Evolutionary conservation across 164 flowering plant genomes (phyloP).

Genomic region (Tinospora cordifolia): DNA sequence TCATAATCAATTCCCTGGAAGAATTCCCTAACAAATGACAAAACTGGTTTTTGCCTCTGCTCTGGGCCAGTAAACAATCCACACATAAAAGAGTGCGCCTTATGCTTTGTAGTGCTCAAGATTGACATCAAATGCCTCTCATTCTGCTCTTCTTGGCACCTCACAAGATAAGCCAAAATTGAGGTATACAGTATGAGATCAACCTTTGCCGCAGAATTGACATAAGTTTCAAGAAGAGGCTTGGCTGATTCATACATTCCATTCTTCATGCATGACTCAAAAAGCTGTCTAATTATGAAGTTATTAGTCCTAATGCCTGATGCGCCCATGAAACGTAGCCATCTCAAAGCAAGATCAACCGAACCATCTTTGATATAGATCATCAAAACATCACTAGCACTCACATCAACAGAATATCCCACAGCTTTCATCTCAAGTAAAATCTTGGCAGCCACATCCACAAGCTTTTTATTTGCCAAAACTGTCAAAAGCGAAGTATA

Average conservation of each 20-base stretch:
- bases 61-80: conserved; percentile 94
- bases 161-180: conserved; percentile 76
- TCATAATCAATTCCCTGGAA: conserved; percentile 85
- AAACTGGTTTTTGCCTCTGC: conserved; percentile 82
- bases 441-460: conserved; percentile 94
- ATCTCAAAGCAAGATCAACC: conserved; percentile 82
- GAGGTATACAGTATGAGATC: conserved; percentile 94
- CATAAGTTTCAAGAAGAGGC: conserved; percentile 86
- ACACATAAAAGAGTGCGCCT: conserved; percentile 89
- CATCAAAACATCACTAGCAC: conserved; percentile 93
- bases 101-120: conserved; percentile 72
- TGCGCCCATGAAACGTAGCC: conserved; percentile 95
- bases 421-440: conserved; percentile 89
- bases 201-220: conserved; percentile 71
- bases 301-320: conserved; percentile 87
- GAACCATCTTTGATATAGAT: conserved; percentile 89
- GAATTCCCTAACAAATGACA: conserved; percentile 82
- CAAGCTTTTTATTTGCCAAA: conserved; percentile 83
- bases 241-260: conserved; percentile 81
- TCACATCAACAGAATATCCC: conserved; percentile 85
- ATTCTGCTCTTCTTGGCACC: conserved; percentile 84
- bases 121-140: conserved; percentile 90
- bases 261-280: conserved; percentile 95
- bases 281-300: conserved; percentile 83
- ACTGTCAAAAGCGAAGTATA: conserved; percentile 72